phyloP scores from a whole-genome alignment of 1,284 basidiomycete genomes.

The Hortiboletus rubellus region DNA sequence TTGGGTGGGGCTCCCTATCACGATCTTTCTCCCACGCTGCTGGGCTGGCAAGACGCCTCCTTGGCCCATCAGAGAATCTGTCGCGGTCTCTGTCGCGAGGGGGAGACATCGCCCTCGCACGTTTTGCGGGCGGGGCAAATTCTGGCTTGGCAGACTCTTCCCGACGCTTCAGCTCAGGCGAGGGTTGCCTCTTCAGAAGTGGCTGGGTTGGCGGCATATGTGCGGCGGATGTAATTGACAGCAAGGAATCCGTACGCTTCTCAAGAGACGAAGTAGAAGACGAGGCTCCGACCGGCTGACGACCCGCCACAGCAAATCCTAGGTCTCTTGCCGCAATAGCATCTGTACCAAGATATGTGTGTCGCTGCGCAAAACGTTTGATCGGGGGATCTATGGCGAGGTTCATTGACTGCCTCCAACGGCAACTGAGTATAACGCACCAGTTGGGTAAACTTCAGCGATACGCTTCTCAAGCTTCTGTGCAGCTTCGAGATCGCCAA shows the following conservation, averaged over 20 bases:
- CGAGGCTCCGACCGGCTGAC: constrained; percentile 34
- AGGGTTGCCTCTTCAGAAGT: constrained; percentile 23
- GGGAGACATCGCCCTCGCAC: constrained; percentile 54
- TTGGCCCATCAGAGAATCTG: constrained; percentile 45
- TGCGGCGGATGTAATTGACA: constrained; percentile 41
- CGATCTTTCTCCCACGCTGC: constrained; percentile 50
- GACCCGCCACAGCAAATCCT: constrained; percentile 62
- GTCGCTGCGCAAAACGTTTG: constrained; percentile 88
- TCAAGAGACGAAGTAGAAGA: constrained; percentile 37
- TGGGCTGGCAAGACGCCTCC: constrained; percentile 48
- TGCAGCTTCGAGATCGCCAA: constrained; percentile 87
- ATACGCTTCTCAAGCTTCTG: constrained; percentile 89
- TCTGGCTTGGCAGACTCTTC: constrained; percentile 43
- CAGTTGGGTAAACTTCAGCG: constrained; percentile 82
- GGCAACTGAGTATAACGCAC: constrained; percentile 40
- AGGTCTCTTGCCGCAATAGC: constrained; percentile 88
- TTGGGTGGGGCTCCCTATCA: constrained; percentile 44
- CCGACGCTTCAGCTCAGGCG: constrained; percentile 44
- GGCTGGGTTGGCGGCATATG: constrained; percentile 26
- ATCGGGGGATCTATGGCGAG: constrained; percentile 72
- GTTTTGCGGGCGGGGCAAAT: constrained; percentile 53
- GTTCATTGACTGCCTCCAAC: background rate
- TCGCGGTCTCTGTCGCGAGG: constrained; percentile 50
- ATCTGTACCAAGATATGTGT: constrained; percentile 87
- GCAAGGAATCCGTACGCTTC: constrained; percentile 49